Conservation (phyloP, 352 stramenopile species). For the Phytophthora megakarya region DNA sequence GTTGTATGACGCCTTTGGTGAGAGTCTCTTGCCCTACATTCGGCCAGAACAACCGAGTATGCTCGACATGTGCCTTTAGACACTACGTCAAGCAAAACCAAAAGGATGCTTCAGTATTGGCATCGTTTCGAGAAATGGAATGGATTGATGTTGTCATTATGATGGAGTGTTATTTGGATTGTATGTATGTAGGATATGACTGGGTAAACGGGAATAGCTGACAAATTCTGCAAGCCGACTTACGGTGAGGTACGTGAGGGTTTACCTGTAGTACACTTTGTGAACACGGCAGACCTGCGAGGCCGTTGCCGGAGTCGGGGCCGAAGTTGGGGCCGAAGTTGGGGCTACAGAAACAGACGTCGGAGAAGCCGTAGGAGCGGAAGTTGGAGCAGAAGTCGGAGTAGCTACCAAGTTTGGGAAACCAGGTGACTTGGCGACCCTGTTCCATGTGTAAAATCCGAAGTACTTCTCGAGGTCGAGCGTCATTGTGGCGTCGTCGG, state of each 20-base stretch:
- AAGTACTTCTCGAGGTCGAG: slow-evolving; percentile 73
- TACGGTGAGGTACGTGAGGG: background rate
- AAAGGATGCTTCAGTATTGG: slow-evolving; percentile 21
- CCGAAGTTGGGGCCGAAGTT: slow-evolving; percentile 8
- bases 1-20: slow-evolving; percentile 81
- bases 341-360: too few relatives aligned
- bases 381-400: slow-evolving; percentile 4
- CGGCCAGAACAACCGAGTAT: slow-evolving; percentile 52
- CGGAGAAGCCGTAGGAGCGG: slow-evolving; percentile 15
- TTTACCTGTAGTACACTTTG: slow-evolving; percentile 36
- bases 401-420: slow-evolving; percentile 42
- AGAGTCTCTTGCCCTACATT: slow-evolving; percentile 80
- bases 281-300: slow-evolving; percentile 41
- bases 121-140: slow-evolving; percentile 2
- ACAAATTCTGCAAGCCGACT: background rate
- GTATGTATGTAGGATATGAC: background rate
- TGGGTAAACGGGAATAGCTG: slow-evolving; percentile 1
- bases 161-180: background rate
- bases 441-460: slow-evolving; percentile 65
- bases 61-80: slow-evolving; percentile 56
- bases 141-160: slow-evolving; percentile 13
- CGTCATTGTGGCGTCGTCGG: slow-evolving; percentile 53
- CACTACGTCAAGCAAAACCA: slow-evolving; percentile 1
- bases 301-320: background rate
- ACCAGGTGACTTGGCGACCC: slow-evolving; percentile 39